Conservation (phyloP, 23 red algal species). For the Gracilaria gracilis region DNA sequence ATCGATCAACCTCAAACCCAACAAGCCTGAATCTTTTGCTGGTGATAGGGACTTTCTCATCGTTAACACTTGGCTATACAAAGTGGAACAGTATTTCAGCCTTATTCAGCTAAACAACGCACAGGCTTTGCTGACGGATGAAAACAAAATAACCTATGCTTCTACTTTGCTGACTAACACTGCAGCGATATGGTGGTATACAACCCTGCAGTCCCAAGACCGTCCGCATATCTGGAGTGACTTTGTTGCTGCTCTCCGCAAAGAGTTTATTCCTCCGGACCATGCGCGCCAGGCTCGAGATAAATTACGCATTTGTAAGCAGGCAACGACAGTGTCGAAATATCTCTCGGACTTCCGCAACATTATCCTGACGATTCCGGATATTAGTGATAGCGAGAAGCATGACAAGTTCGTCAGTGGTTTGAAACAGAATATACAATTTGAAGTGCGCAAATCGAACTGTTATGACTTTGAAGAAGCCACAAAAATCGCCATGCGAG, state of each 20-base stretch:
- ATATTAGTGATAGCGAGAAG: conserved; percentile 17
- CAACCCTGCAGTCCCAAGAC: not conserved
- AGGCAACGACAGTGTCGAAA: conserved; percentile 8
- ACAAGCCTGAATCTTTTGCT: conserved; percentile 7
- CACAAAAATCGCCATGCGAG: conserved; percentile 12
- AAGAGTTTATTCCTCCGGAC: conserved; percentile 18
- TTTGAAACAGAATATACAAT: conserved; percentile 16
- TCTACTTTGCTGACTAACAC: not conserved
- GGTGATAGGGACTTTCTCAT: not conserved
- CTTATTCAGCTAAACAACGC: conserved; percentile 6
- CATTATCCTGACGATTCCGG: conserved; percentile 33
- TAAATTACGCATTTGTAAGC: not conserved
- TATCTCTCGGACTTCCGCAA: conserved; percentile 38
- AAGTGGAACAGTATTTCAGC: conserved; percentile 11
- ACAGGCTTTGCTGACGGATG: not conserved
- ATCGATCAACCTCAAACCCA: conserved; percentile 15
- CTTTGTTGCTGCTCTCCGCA: conserved; percentile 7
- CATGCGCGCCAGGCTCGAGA: conserved; percentile 29
- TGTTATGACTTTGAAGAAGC: conserved; percentile 21
- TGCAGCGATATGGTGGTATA: conserved; percentile 30
- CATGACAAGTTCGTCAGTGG: not conserved
- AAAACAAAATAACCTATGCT: conserved; percentile 23
- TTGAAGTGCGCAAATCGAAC: conserved; percentile 32
- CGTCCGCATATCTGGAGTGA: too few species aligned
- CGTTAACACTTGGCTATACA: conserved; percentile 18